A percentile compares a stretch with the other conserved stretches of the same genome.
Conservation (phyloP, 1,284 basidiomycete species). For the Boletus mariae region DNA sequence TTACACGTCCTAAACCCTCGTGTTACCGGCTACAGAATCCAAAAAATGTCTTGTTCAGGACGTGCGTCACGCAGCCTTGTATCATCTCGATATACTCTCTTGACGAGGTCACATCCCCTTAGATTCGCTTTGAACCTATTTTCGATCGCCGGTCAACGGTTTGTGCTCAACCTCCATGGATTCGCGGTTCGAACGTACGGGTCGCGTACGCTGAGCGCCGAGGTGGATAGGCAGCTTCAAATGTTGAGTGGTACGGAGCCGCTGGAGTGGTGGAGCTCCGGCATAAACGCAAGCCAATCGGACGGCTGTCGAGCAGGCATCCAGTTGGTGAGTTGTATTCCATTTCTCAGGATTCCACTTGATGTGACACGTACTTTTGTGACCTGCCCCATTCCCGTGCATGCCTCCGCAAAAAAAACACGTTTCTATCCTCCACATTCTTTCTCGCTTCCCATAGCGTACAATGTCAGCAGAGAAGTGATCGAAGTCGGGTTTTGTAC, state of each 20-base stretch:
- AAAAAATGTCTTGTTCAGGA: not conserved
- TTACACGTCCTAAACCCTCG: no score
- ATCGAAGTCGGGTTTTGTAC: not conserved
- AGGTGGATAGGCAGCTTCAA: not conserved
- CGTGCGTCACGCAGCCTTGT: not conserved
- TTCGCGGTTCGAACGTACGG: not conserved
- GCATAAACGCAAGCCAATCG: not conserved
- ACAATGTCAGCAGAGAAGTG: not conserved
- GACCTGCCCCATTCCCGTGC: no score
- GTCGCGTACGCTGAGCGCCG: not conserved
- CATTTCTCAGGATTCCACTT: not conserved
- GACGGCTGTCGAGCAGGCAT: not conserved
- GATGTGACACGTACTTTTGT: no score
- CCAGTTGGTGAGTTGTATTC: not conserved
- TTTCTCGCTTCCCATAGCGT: no score
- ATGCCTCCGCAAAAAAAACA: no score
- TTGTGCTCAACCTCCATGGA: constrained; percentile 1
- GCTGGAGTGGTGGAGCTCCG: not conserved
- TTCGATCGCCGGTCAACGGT: not conserved
- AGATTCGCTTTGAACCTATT: not conserved
- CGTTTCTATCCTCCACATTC: no score
- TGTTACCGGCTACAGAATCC: not conserved
- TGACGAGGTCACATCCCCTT: not conserved
- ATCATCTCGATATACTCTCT: not conserved
- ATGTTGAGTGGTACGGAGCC: not conserved